A percentile compares a stretch with the other conserved stretches of the same genome.
These are phyloP conservation scores for Discostella stelligera DNA, from an alignment of 352 stramenopile species.

Conservation along the genomic window DNA sequence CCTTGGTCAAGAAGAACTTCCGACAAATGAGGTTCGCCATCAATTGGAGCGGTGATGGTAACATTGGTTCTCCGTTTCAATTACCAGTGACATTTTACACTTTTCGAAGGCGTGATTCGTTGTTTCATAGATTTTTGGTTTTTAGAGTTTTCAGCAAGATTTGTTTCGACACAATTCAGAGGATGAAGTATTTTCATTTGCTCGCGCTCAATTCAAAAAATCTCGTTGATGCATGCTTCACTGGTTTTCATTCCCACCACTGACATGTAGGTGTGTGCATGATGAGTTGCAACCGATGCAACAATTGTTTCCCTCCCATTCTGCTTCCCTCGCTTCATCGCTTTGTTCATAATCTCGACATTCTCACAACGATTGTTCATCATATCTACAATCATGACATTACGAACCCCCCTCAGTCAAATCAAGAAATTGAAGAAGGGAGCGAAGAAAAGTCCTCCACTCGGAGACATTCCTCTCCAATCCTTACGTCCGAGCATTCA, in stretches of 20 bases:
- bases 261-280: background rate
- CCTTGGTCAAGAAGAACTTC: too few species aligned
- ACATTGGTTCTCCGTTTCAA: too few species aligned
- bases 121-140: too few species aligned
- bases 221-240: background rate
- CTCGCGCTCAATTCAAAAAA: too few species aligned
- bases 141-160: too few species aligned
- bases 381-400: slow-evolving; percentile 9
- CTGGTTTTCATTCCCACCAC: background rate
- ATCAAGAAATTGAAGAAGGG: slow-evolving; percentile 10
- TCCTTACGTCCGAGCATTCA: slow-evolving; percentile 9
- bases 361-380: background rate
- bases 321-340: background rate
- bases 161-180: too few species aligned
- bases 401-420: slow-evolving; percentile 13
- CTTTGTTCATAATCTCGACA: background rate
- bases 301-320: background rate
- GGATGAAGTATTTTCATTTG: too few species aligned
- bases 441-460: slow-evolving; percentile 18
- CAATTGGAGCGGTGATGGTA: too few species aligned
- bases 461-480: slow-evolving; percentile 19
- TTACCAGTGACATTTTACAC: too few species aligned
- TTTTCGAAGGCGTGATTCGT: too few species aligned
- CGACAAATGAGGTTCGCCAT: too few species aligned
- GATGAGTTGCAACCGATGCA: background rate